These are phyloP conservation scores for Colletotrichum australisinense DNA, from an alignment of 2,329 filamentous ascomycete species.

Conservation along the genomic window DNA sequence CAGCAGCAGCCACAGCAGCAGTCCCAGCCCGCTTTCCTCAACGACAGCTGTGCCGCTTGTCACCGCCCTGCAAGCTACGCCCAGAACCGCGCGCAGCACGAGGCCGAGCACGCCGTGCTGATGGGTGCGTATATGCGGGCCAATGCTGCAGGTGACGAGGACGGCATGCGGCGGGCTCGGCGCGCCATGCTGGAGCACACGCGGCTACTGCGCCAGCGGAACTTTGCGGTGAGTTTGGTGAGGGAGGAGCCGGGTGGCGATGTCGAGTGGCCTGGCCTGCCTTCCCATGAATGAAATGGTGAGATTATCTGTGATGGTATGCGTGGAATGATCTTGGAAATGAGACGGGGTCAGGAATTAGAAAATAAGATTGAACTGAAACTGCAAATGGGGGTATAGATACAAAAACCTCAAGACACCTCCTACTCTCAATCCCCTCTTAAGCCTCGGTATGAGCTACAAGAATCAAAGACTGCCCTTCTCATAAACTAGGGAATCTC, in stretches of 20 bases:
- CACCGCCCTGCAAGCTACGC: conserved; percentile 42
- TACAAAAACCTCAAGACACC: conserved; percentile 20
- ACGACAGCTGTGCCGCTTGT: conserved; percentile 52
- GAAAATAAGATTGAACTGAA: neutral
- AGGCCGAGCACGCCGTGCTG: conserved; percentile 41
- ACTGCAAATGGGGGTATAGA: conserved; percentile 20
- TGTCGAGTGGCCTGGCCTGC: conserved; percentile 10
- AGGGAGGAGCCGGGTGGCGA: conserved; percentile 5
- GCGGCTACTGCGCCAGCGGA: conserved; percentile 13
- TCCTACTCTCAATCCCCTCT: neutral
- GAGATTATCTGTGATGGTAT: neutral
- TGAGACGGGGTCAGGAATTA: neutral
- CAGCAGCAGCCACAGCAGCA: conserved; percentile 1
- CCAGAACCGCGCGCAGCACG: conserved; percentile 42
- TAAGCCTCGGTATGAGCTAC: neutral
- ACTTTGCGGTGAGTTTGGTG: conserved; percentile 23
- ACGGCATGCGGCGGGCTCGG: conserved; percentile 40
- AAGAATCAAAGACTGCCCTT: neutral
- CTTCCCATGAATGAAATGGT: neutral
- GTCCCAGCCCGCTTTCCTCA: conserved; percentile 38
- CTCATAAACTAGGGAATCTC: neutral
- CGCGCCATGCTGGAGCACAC: conserved; percentile 36
- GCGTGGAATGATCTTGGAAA: neutral
- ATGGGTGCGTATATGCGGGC: conserved; percentile 42
- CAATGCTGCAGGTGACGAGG: conserved; percentile 38